A percentile compares a stretch with the other conserved stretches of the same genome.
Conservation (phyloP, 2,329 filamentous ascomycete species). For the Fusarium redolens region DNA sequence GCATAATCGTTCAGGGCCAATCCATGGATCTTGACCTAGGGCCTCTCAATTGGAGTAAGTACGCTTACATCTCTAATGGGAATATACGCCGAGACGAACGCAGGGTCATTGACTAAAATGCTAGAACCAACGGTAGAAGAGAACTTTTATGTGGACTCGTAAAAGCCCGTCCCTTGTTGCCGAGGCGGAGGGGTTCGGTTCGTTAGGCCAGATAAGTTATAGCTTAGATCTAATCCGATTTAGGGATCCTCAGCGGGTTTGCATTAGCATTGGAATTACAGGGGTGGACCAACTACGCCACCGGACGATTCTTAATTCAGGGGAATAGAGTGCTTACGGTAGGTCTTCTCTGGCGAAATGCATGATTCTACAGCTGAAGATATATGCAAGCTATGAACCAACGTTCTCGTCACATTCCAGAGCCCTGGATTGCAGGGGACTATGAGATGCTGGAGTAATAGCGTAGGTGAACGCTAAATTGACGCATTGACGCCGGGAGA, state of each 20-base stretch:
- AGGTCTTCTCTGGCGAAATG: not conserved
- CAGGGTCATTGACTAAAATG: not conserved
- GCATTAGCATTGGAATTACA: not conserved
- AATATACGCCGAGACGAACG: not conserved
- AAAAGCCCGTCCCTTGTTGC: slow-evolving; percentile 1
- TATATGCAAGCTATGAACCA: not conserved
- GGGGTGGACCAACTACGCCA: slow-evolving; percentile 3
- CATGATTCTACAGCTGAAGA: not conserved
- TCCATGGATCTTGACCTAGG: not conserved
- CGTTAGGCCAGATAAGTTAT: not conserved
- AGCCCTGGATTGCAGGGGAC: not conserved
- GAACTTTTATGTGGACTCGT: not conserved
- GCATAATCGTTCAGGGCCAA: not conserved
- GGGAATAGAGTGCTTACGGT: not conserved
- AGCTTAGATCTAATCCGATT: slow-evolving; percentile 33
- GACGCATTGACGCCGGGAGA: not conserved
- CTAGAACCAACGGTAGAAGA: not conserved
- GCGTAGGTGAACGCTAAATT: not conserved
- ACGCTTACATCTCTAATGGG: not conserved
- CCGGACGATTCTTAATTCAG: not conserved
- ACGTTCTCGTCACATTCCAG: not conserved
- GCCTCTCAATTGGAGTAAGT: not conserved
- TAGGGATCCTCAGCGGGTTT: not conserved
- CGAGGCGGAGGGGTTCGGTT: not conserved
- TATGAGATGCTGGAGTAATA: not conserved